These are phyloP conservation scores for Paracoccidioides brasiliensis DNA, from an alignment of 2,329 filamentous ascomycete species.

Conservation along the genomic window DNA sequence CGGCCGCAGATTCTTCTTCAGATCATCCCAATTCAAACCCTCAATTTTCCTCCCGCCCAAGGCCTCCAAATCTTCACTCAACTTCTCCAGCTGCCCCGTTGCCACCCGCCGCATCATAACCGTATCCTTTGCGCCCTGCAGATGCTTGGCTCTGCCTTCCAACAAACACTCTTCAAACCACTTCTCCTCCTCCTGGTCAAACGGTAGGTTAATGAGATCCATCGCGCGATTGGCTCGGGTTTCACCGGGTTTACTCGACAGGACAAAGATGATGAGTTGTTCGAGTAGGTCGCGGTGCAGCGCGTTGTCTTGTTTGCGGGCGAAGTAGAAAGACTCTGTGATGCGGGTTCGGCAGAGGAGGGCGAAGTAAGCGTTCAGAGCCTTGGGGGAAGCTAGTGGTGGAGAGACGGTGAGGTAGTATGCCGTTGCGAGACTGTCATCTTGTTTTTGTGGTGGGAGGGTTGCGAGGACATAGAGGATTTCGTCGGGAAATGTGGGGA, in stretches of 20 bases:
- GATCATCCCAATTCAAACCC: constrained; percentile 40
- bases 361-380: constrained; percentile 54
- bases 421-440: constrained; percentile 55
- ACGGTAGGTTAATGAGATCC: constrained; percentile 59
- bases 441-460: constrained; percentile 36
- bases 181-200: constrained; percentile 55
- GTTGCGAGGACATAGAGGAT: constrained; percentile 59
- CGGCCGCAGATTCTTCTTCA: constrained; percentile 24
- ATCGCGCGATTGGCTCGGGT: constrained; percentile 43
- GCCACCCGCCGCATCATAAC: constrained; percentile 61
- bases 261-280: constrained; percentile 47
- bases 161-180: constrained; percentile 62
- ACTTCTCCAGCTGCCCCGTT: constrained; percentile 39
- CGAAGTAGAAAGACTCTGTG: constrained; percentile 61
- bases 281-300: constrained; percentile 54
- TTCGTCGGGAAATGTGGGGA: constrained; percentile 71
- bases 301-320: constrained; percentile 49
- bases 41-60: constrained; percentile 35
- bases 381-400: constrained; percentile 49
- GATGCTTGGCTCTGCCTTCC: constrained; percentile 49
- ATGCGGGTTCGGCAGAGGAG: constrained; percentile 55
- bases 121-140: constrained; percentile 57
- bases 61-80: constrained; percentile 23
- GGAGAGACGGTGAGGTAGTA: constrained; percentile 70
- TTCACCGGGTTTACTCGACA: constrained; percentile 30